Conservation (phyloP, 2,329 filamentous ascomycete species). For the Arthroderma sp. region DNA sequence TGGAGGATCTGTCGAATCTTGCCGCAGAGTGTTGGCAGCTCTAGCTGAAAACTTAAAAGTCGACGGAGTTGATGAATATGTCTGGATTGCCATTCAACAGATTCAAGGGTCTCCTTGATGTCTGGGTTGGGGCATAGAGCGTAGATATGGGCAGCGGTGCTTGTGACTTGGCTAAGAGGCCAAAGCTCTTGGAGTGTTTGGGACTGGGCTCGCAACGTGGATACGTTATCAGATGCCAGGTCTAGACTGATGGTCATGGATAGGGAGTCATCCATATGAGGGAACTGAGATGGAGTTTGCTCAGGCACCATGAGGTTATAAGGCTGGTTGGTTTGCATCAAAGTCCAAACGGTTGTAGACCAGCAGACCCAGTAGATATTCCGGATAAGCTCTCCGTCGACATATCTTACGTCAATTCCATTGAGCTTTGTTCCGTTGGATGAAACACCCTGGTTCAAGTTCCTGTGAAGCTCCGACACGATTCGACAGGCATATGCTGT, state of each 20-base stretch:
- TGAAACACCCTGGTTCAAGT: slow-evolving; percentile 5
- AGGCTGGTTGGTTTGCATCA: slow-evolving; percentile 8
- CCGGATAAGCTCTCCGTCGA: slow-evolving; percentile 7
- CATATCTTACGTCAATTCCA: slow-evolving; percentile 6
- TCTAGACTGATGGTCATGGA: slow-evolving; percentile 7
- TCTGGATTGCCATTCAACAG: slow-evolving; percentile 6
- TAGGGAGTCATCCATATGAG: slow-evolving; percentile 4
- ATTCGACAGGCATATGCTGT: slow-evolving; percentile 5
- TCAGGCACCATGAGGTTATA: slow-evolving; percentile 4
- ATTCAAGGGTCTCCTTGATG: slow-evolving; percentile 2
- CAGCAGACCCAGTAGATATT: slow-evolving; percentile 7
- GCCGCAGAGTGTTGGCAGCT: slow-evolving; percentile 3
- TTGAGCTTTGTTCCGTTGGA: slow-evolving; percentile 6
- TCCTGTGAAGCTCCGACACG: slow-evolving; percentile 4
- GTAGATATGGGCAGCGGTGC: slow-evolving; percentile 7
- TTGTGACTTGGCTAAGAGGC: slow-evolving; percentile 7
- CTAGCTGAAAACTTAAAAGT: slow-evolving; percentile 5
- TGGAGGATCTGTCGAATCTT: slow-evolving; percentile 5
- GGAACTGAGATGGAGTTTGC: slow-evolving; percentile 7
- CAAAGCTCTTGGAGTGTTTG: slow-evolving; percentile 5
- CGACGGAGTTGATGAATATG: slow-evolving; percentile 7
- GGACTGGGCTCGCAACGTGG: slow-evolving; percentile 4
- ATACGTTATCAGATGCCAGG: slow-evolving; percentile 6
- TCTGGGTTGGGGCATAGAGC: slow-evolving; percentile 5
- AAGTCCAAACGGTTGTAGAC: slow-evolving; percentile 6